These are phyloP conservation scores for Lentinula boryana DNA, from an alignment of 768 basidiomycete genomes.

Conservation along the genomic window DNA sequence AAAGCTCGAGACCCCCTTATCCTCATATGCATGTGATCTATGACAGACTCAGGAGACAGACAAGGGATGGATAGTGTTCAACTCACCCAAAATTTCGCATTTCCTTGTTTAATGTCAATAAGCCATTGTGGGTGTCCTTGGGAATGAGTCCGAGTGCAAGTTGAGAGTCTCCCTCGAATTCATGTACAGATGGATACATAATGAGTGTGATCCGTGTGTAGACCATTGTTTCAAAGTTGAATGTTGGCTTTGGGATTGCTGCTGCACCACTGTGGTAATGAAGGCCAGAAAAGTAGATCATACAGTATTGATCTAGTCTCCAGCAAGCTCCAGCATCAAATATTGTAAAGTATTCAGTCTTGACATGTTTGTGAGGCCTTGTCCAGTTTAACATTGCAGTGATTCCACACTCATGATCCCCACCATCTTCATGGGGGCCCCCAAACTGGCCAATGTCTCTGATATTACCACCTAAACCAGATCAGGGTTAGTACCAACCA, in stretches of 20 bases:
- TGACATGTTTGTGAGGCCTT: not conserved
- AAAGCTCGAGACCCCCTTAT: not conserved
- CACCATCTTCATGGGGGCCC: not conserved
- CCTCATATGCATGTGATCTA: not conserved
- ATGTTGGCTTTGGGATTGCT: not conserved
- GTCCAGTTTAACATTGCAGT: not conserved
- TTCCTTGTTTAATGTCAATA: not conserved
- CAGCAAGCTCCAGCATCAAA: not conserved
- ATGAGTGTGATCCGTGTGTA: not conserved
- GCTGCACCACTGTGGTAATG: not conserved
- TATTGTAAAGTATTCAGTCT: not conserved
- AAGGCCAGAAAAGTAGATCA: not conserved
- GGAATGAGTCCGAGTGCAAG: not conserved
- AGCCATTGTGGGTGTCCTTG: not conserved
- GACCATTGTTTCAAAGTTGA: too few species aligned
- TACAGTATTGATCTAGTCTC: not conserved
- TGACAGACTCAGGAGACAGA: not conserved
- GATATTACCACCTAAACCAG: too few species aligned
- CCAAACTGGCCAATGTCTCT: not conserved
- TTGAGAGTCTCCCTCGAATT: not conserved
- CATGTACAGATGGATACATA: not conserved
- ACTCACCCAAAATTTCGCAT: too few species aligned
- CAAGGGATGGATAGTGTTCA: not conserved
- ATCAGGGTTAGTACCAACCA: too few species aligned
- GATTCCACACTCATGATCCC: not conserved